Evolutionary conservation across 441 rosid genomes (phyloP), one percentile per base, ranked within the genome.

Genomic region (Syzygium syzygioides): DNA sequence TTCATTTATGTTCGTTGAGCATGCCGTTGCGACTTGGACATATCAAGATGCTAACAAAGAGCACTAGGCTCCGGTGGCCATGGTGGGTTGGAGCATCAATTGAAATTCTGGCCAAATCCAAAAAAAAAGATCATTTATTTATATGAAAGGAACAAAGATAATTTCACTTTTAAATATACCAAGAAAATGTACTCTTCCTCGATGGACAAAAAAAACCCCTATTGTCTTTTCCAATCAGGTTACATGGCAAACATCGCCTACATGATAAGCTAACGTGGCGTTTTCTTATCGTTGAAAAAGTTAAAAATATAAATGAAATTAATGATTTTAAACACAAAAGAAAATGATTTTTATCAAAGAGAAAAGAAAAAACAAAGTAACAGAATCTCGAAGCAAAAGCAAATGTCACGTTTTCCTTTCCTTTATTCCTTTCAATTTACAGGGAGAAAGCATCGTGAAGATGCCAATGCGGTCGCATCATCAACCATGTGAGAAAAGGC

Each of bases 131-230:
- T 30, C 37, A 14, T 7, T 20, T 60, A 64, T 13, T 30, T n/a
- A 6, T n/a, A 30, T 4, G 30, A 30, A 64, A 11, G 1, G 7
- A n/a, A 6, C 45, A 11, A 15, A 64, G 30, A 64, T 5, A 30
- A 14, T 19, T 19, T 28, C 68, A 15, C 71, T 30, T 0, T 26
- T 26, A 3, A 4, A 14, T 14, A n/a, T 62, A 17, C 41, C 23
- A 0, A 0, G 2, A 0, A 30, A 30, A 64, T 2, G 10, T 1
- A 4, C 2, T 55, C 9, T 17, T 55, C 20, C 23, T 55, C 23
- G 59, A 55, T 30, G 32, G 0, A 30, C 71, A 1, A 62, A 30
- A 4, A 28, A 6, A 9, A 28, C 66, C 2, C 28, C 7, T 19
- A 60, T 13, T 0, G 0, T 60, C 18, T 14, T 28, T 60, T 60